Base-by-base conservation (phyloP, 106 monocot genomes). In the Cymbidium sinense region DNA sequence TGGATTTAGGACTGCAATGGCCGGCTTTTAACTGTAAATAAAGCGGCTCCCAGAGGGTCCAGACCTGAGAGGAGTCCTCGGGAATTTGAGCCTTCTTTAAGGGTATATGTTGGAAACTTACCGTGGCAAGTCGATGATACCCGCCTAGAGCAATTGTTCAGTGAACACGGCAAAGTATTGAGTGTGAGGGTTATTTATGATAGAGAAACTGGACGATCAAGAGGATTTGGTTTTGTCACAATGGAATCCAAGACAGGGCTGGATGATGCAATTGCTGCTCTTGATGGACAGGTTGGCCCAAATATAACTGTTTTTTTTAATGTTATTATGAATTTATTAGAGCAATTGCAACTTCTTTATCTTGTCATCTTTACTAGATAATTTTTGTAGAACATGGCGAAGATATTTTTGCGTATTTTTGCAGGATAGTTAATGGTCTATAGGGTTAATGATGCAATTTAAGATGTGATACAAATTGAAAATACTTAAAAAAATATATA, bases 261-360 rank as follows among this genome's bases (percentile, higher is more conserved):
- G 44, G 89, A 96, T 50, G 96, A 91, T 85, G 96, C 96, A 76
- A 90, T 96, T 79, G 88, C 96, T 73, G 91, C 85, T 52, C 96
- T 96, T 82, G 96, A 96, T 81, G 96, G 96, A 73, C 82, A 90
- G 89, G 96, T 96, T 2, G 20, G 80, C 61, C 54, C n/a, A 20
- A n/a, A 1, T 54, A 3, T 20, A 62, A 62, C 61, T 28, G 23
- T 11, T 9, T 25, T 62, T n/a, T 62, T 62, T 23, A 9, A 25
- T 27, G 27, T 23, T 25, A 23, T 62, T 25, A 62, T 25, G 8
- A 62, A 62, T 62, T 62, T 62, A 62, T 25, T 62, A 25, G 61
- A 62, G n/a, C 23, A 25, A 7, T 27, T 25, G 7, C 61, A 62
- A 23, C 25, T 25, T 62, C 25, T 62, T 62, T 27, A 9, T 62